A percentile compares a stretch with the other conserved stretches of the same genome.
phyloP scores from a whole-genome alignment of 2,329 filamentous ascomycete genomes.

The Herpotrichia juniperi region DNA sequence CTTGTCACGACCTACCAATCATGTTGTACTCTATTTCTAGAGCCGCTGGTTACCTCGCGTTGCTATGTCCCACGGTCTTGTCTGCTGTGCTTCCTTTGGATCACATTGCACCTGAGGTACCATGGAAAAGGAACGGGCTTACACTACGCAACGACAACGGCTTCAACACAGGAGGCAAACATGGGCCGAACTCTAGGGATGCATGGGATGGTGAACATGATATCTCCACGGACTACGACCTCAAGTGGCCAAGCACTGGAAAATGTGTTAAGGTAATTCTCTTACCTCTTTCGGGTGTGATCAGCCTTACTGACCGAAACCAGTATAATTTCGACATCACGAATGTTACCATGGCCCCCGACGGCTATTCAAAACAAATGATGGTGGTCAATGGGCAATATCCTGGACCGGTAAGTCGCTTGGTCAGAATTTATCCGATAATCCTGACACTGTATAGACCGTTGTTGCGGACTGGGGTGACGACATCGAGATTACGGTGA shows the following conservation, averaged over 20 bases:
- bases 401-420: constrained; percentile 53
- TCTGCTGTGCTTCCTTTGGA: constrained; percentile 23
- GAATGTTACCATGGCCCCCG: constrained; percentile 52
- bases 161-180: constrained; percentile 11
- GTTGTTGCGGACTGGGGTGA: constrained; percentile 52
- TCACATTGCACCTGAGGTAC: constrained; percentile 21
- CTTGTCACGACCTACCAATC: background rate
- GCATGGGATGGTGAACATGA: constrained; percentile 48
- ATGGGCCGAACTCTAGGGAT: constrained; percentile 38
- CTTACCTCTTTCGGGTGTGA: background rate
- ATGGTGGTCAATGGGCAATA: constrained; percentile 54
- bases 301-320: constrained; percentile 18
- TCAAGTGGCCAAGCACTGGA: constrained; percentile 50
- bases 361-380: constrained; percentile 51
- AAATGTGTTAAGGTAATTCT: constrained; percentile 36
- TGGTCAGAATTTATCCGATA: background rate
- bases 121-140: constrained; percentile 24
- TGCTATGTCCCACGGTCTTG: constrained; percentile 20
- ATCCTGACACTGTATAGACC: constrained; percentile 39
- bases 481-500: constrained; percentile 45
- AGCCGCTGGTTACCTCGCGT: constrained; percentile 16
- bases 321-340: constrained; percentile 53
- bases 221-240: constrained; percentile 53
- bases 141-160: background rate
- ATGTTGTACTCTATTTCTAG: constrained; percentile 19